These are phyloP conservation scores for Salvia hispanica DNA, from an alignment of 257 asterid genomes.

Conservation along the genomic window DNA sequence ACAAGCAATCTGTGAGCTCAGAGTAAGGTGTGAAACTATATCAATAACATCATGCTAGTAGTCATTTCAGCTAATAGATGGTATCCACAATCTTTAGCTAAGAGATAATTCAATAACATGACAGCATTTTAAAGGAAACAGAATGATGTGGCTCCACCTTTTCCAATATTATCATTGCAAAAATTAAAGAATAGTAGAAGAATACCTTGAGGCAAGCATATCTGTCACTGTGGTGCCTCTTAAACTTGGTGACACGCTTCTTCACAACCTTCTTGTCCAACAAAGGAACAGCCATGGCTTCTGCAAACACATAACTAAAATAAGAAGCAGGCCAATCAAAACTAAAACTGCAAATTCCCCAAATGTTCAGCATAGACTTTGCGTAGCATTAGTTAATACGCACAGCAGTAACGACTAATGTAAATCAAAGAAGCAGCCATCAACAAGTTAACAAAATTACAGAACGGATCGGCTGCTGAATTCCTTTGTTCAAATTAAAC, in stretches of 20 bases:
- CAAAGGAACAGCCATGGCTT: constrained; percentile 44
- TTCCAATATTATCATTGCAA: no score
- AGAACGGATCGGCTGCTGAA: neutral
- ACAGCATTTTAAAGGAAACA: no score
- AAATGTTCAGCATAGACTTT: neutral
- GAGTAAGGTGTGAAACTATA: neutral
- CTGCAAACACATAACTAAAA: constrained; percentile 20
- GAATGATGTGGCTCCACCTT: no score
- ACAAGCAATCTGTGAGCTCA: no score
- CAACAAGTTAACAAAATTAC: neutral
- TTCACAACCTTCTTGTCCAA: constrained; percentile 46
- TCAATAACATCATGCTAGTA: neutral
- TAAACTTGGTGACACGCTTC: constrained; percentile 46
- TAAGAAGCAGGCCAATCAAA: neutral
- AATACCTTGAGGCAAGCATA: constrained; percentile 47
- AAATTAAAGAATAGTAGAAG: neutral
- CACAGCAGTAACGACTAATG: neutral
- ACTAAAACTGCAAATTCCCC: neutral
- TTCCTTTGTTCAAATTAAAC: neutral
- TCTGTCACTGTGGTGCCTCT: constrained; percentile 47
- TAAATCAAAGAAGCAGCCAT: neutral
- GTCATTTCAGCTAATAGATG: neutral
- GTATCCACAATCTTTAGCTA: neutral
- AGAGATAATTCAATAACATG: neutral
- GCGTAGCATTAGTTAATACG: neutral